Evolutionary conservation across 108 stramenopile genomes (phyloP), one percentile per base, ranked within the genome.

Genomic region (Chaetoceros muelleri): DNA sequence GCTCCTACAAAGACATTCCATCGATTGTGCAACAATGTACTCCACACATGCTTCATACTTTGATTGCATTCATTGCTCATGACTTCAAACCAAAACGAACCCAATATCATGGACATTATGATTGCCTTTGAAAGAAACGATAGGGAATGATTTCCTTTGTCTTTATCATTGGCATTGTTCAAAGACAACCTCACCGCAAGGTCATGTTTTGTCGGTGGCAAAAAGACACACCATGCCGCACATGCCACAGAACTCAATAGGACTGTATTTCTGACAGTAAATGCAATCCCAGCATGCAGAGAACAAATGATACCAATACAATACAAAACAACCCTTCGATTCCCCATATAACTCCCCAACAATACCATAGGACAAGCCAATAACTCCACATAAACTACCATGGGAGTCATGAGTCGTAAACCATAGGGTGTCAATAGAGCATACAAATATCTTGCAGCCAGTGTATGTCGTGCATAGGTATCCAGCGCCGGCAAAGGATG

Each of bases 1-100:
- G 88, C 88, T 18, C 88, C 84, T 7, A 85, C 78, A 49, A 92
- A 92, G 1, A 92, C 90, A 53, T 92, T 92, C 90, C 85, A 92
- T 48, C 90, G 62, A 60, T 84, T 84, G 57, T 87, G 86, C 5
- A 92, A 55, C 13, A 92, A 16, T 1, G 90, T 83, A 50, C 75
- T 78, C 82, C 82, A 85, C 3, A 86, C 66, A 44, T 78, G 73
- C 31, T 75, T 62, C 31, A 69, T 66, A 44, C 73, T 78, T 69
- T 84, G 81, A 58, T 79, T 58, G 64, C 82, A 80, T 48, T 79
- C 60, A 2, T 65, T 61, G 44, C 82, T 79, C 34, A 79, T 60
- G 2, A 74, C 71, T 50, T 86, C 82, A 51, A 87, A 84, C 84
- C 85, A 91, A 27, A 91, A 44, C 8, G 77, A 83, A 24, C 81